A percentile compares a stretch with the other conserved stretches of the same genome.
phyloP scores from a whole-genome alignment of 2,329 filamentous ascomycete genomes.

The Epichloe aotearoae region DNA sequence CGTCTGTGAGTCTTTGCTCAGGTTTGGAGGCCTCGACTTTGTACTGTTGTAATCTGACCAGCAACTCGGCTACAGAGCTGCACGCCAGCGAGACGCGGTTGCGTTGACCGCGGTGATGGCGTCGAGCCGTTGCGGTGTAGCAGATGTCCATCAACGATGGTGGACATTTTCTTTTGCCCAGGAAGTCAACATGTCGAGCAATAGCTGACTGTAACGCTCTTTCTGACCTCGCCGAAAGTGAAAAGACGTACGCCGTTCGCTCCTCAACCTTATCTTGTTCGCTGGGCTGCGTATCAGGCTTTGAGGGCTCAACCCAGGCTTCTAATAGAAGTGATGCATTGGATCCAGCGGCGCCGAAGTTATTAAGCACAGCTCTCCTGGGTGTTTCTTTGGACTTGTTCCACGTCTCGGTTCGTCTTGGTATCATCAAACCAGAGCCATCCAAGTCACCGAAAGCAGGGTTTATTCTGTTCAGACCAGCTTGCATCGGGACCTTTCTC shows the following conservation, averaged over 20 bases:
- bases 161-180: conserved; percentile 17
- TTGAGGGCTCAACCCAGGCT: conserved; percentile 14
- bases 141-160: conserved; percentile 29
- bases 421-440: conserved; percentile 41
- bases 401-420: conserved; percentile 19
- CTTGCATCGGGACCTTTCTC: conserved; percentile 45
- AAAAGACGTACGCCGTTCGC: no score
- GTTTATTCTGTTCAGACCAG: conserved; percentile 53
- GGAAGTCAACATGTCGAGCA: no score
- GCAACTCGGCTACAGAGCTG: not conserved
- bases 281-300: conserved; percentile 14
- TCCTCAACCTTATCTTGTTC: no score
- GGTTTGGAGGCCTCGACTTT: no score
- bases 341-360: conserved; percentile 58
- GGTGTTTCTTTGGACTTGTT: conserved; percentile 16
- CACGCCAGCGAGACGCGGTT: no score
- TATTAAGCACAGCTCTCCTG: conserved; percentile 46
- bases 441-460: conserved; percentile 39
- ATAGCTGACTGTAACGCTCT: no score
- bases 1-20: no score
- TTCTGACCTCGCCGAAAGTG: no score
- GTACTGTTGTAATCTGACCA: no score
- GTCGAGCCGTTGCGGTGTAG: conserved; percentile 40
- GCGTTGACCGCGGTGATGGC: conserved; percentile 1
- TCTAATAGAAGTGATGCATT: conserved; percentile 56